These are phyloP conservation scores for Boletales sp. DNA, from an alignment of 768 basidiomycete species.

Conservation along the genomic window DNA sequence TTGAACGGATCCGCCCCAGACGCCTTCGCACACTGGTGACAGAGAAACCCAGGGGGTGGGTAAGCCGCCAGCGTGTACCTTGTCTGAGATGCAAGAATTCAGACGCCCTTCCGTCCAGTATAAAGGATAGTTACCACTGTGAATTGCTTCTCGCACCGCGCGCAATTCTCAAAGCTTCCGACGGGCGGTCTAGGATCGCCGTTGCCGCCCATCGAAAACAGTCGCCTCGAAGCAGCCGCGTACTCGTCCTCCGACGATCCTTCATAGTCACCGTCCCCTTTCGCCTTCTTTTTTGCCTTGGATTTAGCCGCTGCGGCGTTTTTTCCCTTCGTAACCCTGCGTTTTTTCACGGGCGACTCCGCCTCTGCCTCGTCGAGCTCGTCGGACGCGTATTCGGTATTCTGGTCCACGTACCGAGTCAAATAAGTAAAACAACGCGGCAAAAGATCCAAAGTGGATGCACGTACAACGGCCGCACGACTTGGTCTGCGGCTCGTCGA, in stretches of 20 bases:
- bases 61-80: conserved; percentile 79
- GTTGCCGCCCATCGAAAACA: conserved; percentile 33
- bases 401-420: conserved; percentile 7
- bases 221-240: conserved; percentile 54
- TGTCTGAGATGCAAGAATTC: conserved; percentile 46
- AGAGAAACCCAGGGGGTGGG: conserved; percentile 74
- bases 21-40: conserved; percentile 77
- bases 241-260: conserved; percentile 65
- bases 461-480: conserved; percentile 9
- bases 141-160: conserved; percentile 78
- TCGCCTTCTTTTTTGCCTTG: conserved; percentile 38
- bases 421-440: background rate
- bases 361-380: conserved; percentile 63
- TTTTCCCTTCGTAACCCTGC: conserved; percentile 46
- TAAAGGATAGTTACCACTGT: conserved; percentile 64
- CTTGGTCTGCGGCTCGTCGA: conserved; percentile 17
- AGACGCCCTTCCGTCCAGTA: background rate
- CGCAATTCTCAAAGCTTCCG: conserved; percentile 81
- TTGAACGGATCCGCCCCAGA: conserved; percentile 85
- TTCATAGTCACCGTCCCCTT: conserved; percentile 46
- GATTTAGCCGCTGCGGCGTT: conserved; percentile 38
- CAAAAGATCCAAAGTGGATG: background rate
- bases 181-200: conserved; percentile 53
- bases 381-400: conserved; percentile 63
- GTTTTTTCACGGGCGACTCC: conserved; percentile 47